Evolutionary conservation across 345 rosid genomes (phyloP).

Genomic region (Euphorbia lathyris): DNA sequence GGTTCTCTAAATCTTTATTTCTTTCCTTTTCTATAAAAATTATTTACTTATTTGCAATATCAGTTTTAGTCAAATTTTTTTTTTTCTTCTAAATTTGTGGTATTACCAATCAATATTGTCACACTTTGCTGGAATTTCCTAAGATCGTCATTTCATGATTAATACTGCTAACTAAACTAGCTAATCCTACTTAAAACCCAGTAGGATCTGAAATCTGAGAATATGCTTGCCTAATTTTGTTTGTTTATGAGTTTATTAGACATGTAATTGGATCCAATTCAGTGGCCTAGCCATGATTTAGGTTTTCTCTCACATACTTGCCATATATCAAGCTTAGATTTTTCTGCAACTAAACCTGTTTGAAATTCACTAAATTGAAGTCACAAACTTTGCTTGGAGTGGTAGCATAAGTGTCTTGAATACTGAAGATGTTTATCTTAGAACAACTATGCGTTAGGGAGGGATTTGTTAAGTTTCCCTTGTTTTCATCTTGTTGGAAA

Average conservation of each 20-base stretch:
- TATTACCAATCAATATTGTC: not conserved
- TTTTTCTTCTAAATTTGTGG: not conserved
- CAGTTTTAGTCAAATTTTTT: too few relatives aligned
- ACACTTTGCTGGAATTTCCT: not conserved
- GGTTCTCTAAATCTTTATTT: not conserved
- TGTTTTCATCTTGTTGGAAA: constrained; percentile 11
- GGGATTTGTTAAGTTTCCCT: not conserved
- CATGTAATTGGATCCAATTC: not conserved
- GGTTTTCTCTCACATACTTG: not conserved
- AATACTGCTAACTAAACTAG: too few relatives aligned
- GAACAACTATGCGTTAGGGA: not conserved
- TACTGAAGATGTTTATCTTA: not conserved
- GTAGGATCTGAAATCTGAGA: not conserved
- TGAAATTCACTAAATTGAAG: not conserved
- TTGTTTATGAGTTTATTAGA: not conserved
- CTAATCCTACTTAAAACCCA: not conserved
- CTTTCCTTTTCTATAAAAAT: not conserved
- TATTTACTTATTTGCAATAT: not conserved
- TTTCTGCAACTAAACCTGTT: not conserved
- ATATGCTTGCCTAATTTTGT: not conserved
- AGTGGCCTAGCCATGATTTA: not conserved
- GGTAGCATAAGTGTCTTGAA: not conserved
- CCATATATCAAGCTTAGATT: not conserved
- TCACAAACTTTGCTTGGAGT: too few relatives aligned
- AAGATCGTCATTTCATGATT: not conserved